Conservation (phyloP, 2,329 filamentous ascomycete genomes). For the Lojkania enalia region DNA sequence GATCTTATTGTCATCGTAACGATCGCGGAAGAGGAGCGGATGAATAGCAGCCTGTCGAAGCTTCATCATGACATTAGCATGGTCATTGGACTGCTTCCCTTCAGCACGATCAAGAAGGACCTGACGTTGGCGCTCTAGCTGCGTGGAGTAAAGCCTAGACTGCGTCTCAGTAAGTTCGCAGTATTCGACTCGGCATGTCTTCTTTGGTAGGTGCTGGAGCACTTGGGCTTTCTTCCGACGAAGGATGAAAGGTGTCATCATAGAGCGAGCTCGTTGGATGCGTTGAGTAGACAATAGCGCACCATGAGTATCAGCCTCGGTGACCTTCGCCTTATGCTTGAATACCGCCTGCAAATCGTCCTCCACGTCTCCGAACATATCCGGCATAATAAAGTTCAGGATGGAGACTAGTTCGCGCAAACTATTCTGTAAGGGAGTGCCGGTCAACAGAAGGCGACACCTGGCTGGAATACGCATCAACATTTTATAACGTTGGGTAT, state of each 20-base stretch:
- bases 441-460: conserved; percentile 86
- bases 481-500: conserved; percentile 78
- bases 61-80: conserved; percentile 72
- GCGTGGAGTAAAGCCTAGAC: conserved; percentile 70
- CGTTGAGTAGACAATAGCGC: conserved; percentile 85
- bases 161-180: conserved; percentile 79
- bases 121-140: conserved; percentile 65
- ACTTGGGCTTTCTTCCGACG: conserved; percentile 93
- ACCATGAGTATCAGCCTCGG: conserved; percentile 70
- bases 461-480: conserved; percentile 74
- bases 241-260: conserved; percentile 93
- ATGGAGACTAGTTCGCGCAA: conserved; percentile 88
- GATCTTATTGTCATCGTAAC: conserved; percentile 76
- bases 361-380: conserved; percentile 73
- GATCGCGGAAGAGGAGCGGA: conserved; percentile 79
- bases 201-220: conserved; percentile 77
- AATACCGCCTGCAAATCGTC: conserved; percentile 86
- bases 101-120: conserved; percentile 62
- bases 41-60: conserved; percentile 92
- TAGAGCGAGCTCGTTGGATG: conserved; percentile 82
- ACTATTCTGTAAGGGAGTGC: conserved; percentile 94
- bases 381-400: conserved; percentile 90
- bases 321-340: conserved; percentile 85
- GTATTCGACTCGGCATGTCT: conserved; percentile 75
- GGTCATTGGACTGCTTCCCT: conserved; percentile 58